phyloP scores from a whole-genome alignment of 176 grass and related monocot species.

The Musa troglodytarum region DNA sequence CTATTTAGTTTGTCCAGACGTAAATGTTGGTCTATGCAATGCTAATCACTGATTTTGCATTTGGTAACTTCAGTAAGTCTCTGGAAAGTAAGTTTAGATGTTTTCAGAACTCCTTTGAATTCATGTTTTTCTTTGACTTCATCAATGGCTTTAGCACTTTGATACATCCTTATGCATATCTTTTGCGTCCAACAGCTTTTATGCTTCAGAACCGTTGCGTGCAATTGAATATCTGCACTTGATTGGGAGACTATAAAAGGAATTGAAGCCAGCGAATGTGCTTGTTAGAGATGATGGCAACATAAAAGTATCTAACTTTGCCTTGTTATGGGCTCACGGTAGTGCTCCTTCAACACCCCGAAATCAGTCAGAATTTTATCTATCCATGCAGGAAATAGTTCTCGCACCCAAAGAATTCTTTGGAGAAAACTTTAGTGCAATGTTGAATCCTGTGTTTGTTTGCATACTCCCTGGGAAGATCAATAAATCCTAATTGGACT shows the following conservation, averaged over 20 bases:
- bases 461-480: constrained; percentile 8
- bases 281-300: constrained; percentile 16
- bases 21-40: neutral
- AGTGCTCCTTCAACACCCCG: neutral
- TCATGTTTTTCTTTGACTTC: too few relatives aligned
- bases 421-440: neutral
- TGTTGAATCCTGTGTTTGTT: constrained; percentile 3
- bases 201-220: constrained; percentile 6
- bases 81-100: too few relatives aligned
- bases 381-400: neutral
- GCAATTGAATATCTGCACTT: constrained; percentile 15
- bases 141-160: neutral
- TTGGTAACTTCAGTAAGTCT: neutral
- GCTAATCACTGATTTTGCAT: neutral
- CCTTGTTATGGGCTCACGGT: neutral
- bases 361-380: neutral
- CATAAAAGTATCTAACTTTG: constrained; percentile 7
- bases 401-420: neutral
- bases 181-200: constrained; percentile 1
- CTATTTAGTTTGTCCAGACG: neutral
- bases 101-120: too few relatives aligned
- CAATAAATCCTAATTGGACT: too few relatives aligned
- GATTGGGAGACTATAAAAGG: constrained; percentile 7
- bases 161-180: neutral
- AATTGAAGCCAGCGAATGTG: constrained; percentile 12